phyloP scores from a whole-genome alignment of 169 alveolate genomes.

The Cyclospora cayetanensis region DNA sequence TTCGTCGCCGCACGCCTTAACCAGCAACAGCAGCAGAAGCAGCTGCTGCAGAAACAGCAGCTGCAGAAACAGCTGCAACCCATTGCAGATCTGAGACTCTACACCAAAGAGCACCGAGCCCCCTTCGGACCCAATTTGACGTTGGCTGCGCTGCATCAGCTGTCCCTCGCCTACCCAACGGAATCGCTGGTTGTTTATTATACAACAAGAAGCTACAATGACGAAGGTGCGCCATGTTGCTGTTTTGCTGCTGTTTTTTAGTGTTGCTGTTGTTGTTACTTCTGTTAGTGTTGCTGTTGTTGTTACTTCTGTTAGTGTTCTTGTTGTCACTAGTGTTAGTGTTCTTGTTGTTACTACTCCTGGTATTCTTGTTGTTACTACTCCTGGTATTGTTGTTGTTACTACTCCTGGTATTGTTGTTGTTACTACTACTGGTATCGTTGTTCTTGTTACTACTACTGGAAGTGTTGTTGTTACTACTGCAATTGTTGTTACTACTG shows the following conservation, averaged over 20 bases:
- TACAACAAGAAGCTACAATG: conserved; percentile 33
- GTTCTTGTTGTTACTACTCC: no score
- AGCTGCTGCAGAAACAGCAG: no score
- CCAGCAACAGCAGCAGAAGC: not conserved
- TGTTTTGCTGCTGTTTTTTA: not conserved
- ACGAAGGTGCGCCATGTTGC: not conserved
- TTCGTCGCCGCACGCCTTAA: conserved; percentile 8
- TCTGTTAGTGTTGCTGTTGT: not conserved
- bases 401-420: not conserved
- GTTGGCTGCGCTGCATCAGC: conserved; percentile 40
- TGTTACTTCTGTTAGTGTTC: not conserved
- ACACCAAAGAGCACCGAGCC: conserved; percentile 40
- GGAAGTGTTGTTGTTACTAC: not conserved
- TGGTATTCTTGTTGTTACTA: no score
- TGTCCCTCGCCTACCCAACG: conserved; percentile 9
- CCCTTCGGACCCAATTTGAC: conserved; percentile 34
- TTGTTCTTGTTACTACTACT: no score
- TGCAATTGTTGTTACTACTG: not conserved
- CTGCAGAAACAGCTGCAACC: not conserved
- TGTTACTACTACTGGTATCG: no score
- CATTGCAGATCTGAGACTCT: not conserved
- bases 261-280: not conserved
- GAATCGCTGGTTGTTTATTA: conserved; percentile 28
- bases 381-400: no score
- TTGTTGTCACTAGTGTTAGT: no score